Evolutionary conservation across 2,329 filamentous ascomycete genomes (phyloP).

Genomic region (Aspergillus ruber): DNA sequence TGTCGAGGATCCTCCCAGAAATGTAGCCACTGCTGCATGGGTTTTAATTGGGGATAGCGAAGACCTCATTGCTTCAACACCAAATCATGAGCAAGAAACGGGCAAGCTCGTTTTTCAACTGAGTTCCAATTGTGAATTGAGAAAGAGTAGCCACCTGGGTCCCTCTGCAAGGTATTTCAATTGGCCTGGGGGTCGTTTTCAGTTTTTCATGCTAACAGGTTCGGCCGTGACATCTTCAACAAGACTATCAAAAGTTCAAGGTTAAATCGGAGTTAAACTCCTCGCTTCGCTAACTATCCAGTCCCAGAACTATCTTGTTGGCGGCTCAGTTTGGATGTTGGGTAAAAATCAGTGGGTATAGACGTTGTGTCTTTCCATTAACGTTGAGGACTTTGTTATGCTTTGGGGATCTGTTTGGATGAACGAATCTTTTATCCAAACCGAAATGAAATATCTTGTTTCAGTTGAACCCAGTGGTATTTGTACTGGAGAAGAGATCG

Average conservation of each 20-base stretch:
- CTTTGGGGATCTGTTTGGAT: background rate
- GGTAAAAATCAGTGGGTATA: background rate
- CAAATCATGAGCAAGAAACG: background rate
- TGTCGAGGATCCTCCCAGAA: background rate
- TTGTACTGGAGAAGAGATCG: background rate
- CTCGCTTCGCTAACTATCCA: background rate
- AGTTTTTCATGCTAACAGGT: background rate
- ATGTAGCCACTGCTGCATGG: background rate
- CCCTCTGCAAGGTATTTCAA: background rate
- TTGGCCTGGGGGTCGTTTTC: background rate
- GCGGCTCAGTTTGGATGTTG: background rate
- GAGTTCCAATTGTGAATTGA: background rate
- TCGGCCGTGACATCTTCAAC: background rate
- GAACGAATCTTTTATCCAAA: background rate
- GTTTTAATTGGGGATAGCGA: background rate
- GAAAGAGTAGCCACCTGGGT: background rate
- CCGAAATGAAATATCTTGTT: background rate
- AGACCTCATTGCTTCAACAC: background rate
- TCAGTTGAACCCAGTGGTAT: background rate
- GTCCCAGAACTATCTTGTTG: background rate
- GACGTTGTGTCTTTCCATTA: background rate
- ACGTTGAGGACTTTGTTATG: background rate
- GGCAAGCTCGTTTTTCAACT: background rate
- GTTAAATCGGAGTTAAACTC: background rate
- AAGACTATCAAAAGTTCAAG: background rate